Percentiles rank a stretch among this genome's conserved stretches.
Evolutionary conservation across 768 basidiomycete genomes (phyloP).

Genomic region (Termitomyces sp.): DNA sequence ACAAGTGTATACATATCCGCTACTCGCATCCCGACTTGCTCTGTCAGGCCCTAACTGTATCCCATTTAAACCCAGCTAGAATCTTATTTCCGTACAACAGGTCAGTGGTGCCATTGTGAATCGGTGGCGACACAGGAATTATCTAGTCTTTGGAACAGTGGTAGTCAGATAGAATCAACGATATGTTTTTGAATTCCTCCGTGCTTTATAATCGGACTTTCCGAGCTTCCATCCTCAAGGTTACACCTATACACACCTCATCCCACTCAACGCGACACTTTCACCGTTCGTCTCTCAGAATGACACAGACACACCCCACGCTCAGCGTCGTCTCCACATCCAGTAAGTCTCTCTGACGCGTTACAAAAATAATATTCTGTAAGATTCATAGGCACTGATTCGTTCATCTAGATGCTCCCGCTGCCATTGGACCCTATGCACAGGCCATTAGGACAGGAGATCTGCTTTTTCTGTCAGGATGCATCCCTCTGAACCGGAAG

Average conservation of each 20-base stretch:
- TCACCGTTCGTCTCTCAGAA: slow-evolving; percentile 14
- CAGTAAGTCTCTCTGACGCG: slow-evolving; percentile 21
- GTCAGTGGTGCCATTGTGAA: not conserved
- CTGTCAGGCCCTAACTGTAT: too few species aligned
- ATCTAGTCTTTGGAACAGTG: slow-evolving; percentile 1
- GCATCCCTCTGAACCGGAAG: slow-evolving; percentile 78
- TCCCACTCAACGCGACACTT: slow-evolving; percentile 4
- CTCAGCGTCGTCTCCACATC: slow-evolving; percentile 34
- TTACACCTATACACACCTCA: slow-evolving; percentile 1
- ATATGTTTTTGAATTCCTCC: slow-evolving; percentile 9
- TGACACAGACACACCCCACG: slow-evolving; percentile 34
- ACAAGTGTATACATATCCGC: too few species aligned
- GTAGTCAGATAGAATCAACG: not conserved
- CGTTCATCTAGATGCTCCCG: slow-evolving; percentile 54
- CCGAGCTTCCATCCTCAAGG: slow-evolving; percentile 2
- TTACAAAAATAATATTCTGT: not conserved
- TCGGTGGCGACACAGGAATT: not conserved
- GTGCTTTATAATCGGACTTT: slow-evolving; percentile 14
- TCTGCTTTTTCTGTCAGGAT: slow-evolving; percentile 86
- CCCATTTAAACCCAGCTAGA: too few species aligned
- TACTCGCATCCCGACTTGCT: too few species aligned
- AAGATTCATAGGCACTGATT: not conserved
- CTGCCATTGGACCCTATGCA: slow-evolving; percentile 82
- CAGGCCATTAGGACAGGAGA: slow-evolving; percentile 83
- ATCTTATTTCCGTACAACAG: too few species aligned